These are phyloP conservation scores for Allomyces arbusculus DNA, from an alignment of 192 early-diverging fungal species.

Conservation along the genomic window DNA sequence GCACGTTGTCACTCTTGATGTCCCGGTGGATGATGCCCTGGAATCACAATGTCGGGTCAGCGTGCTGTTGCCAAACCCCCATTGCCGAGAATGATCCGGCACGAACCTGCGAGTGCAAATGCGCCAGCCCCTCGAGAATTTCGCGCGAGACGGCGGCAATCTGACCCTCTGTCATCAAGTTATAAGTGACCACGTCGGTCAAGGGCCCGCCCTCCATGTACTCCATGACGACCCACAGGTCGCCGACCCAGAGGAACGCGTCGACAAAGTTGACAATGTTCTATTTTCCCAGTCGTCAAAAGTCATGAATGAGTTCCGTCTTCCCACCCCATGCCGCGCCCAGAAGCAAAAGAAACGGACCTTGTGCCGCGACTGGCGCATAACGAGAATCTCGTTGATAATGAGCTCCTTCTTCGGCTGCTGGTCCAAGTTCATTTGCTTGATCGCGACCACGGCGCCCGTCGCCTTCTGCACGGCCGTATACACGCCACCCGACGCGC, in stretches of 20 bases:
- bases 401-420: constrained; percentile 94
- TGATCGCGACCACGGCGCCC: constrained; percentile 65
- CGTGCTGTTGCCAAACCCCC: no score
- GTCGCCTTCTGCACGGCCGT: constrained; percentile 50
- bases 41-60: constrained; percentile 22
- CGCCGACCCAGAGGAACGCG: constrained; percentile 48
- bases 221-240: constrained; percentile 80
- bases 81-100: no score
- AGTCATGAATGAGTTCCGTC: no score
- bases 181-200: constrained; percentile 54
- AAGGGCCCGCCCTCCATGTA: constrained; percentile 76
- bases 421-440: constrained; percentile 87
- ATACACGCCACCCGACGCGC: constrained; percentile 86
- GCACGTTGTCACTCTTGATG: constrained; percentile 73
- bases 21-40: constrained; percentile 64
- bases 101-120: constrained; percentile 31
- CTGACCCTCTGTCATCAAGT: constrained; percentile 21
- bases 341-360: not conserved
- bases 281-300: constrained; percentile 4
- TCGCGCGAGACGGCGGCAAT: constrained; percentile 13
- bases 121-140: constrained; percentile 47
- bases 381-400: constrained; percentile 55
- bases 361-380: constrained; percentile 22
- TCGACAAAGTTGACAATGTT: constrained; percentile 76
- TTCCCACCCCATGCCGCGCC: no score